phyloP scores from a whole-genome alignment of 2,329 filamentous ascomycete species.

The Pseudonectria foliicola region DNA sequence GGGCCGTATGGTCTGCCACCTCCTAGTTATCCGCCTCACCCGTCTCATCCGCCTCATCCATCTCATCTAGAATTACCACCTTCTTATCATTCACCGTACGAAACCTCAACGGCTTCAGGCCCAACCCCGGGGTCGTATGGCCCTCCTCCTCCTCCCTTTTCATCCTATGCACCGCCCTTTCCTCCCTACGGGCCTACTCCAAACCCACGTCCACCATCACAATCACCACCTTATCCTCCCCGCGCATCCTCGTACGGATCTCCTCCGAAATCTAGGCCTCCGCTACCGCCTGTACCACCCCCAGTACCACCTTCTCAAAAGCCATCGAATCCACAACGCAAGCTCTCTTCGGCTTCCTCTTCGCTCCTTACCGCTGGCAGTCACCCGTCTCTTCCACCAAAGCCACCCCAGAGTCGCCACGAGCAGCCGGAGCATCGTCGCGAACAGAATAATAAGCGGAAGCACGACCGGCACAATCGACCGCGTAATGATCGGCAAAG shows the following conservation, averaged over 20 bases:
- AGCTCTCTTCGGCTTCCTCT: slow-evolving; percentile 5
- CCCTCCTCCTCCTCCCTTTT: slow-evolving; percentile 5
- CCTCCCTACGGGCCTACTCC: slow-evolving; percentile 12
- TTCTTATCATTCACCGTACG: slow-evolving; percentile 17
- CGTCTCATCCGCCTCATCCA: slow-evolving; percentile 8
- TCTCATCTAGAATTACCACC: slow-evolving; percentile 7
- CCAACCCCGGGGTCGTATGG: slow-evolving; percentile 3
- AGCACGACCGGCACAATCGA: slow-evolving; percentile 25
- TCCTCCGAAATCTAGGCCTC: slow-evolving; percentile 9
- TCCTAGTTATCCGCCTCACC: too few relatives aligned
- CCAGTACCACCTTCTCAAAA: slow-evolving; percentile 10
- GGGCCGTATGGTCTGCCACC: slow-evolving; percentile 4
- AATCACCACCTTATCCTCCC: slow-evolving; percentile 15
- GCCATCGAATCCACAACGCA: slow-evolving; percentile 12
- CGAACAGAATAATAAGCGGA: slow-evolving; percentile 25
- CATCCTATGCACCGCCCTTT: slow-evolving; percentile 12
- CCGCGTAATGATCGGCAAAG: slow-evolving; percentile 23
- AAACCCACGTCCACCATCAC: too few relatives aligned
- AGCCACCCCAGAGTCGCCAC: slow-evolving; percentile 22
- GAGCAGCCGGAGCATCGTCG: slow-evolving; percentile 21
- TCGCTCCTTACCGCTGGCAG: slow-evolving; percentile 8
- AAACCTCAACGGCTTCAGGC: slow-evolving; percentile 10
- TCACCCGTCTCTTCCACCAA: slow-evolving; percentile 26
- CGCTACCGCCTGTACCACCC: slow-evolving; percentile 9
- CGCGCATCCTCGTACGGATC: slow-evolving; percentile 13